Percentiles rank a stretch among this genome's conserved stretches.
These are phyloP conservation scores for Aspergillus clavatus DNA, from an alignment of 2,329 filamentous ascomycete species.

Conservation along the genomic window DNA sequence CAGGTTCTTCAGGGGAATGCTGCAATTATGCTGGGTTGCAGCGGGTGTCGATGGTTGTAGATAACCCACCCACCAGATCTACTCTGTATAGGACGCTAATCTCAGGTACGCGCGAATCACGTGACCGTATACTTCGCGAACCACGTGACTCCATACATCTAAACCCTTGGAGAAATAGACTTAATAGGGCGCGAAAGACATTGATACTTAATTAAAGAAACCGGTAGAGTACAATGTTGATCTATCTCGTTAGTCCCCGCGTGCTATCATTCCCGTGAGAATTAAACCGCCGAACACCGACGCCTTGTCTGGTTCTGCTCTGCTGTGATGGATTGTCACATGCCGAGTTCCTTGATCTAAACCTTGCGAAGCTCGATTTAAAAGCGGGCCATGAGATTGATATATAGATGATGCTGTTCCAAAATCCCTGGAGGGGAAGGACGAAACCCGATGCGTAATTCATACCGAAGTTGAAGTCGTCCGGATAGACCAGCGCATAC, in stretches of 20 bases:
- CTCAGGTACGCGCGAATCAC: background rate
- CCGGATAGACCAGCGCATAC: constrained; percentile 59
- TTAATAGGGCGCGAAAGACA: background rate
- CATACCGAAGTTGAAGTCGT: constrained; percentile 53
- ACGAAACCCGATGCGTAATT: constrained; percentile 69
- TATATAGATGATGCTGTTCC: constrained; percentile 75
- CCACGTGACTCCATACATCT: too few relatives aligned
- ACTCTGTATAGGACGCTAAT: background rate
- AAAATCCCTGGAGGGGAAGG: constrained; percentile 75
- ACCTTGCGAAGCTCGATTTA: constrained; percentile 28
- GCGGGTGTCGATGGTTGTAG: constrained; percentile 7
- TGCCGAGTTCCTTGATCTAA: constrained; percentile 14
- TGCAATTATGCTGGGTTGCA: constrained; percentile 4
- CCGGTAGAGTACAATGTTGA: background rate
- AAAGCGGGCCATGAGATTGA: constrained; percentile 64
- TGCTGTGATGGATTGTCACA: background rate
- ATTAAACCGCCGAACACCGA: background rate
- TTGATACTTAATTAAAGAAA: background rate
- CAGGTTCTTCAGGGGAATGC: too few relatives aligned
- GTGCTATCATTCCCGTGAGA: constrained; percentile 11
- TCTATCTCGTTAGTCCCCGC: constrained; percentile 9
- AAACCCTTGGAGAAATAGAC: too few relatives aligned
- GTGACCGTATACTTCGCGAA: background rate
- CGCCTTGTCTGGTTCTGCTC: background rate
- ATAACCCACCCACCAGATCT: background rate